Conservation (phyloP, 139 green algal genomes). For the Raphidocelis subcapitata region DNA sequence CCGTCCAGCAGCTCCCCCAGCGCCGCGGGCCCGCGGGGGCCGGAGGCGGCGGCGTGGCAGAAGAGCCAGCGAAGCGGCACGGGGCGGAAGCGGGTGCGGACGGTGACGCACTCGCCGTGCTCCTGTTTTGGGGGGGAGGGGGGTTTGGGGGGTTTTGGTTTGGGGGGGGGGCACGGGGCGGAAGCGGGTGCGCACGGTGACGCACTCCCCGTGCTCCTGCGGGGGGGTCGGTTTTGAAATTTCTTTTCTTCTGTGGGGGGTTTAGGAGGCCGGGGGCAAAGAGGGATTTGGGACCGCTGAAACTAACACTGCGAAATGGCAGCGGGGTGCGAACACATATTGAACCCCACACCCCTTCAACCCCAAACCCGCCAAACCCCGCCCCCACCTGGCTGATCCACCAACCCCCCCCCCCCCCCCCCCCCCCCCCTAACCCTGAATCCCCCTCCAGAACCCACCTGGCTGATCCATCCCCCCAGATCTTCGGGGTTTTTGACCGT, state of each 20-base stretch:
- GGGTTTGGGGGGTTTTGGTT: too few species aligned
- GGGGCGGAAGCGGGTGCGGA: constrained; percentile 82
- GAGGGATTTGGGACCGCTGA: too few species aligned
- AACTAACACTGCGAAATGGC: too few species aligned
- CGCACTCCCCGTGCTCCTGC: constrained; percentile 71
- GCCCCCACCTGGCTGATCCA: not conserved
- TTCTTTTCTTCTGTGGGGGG: too few species aligned
- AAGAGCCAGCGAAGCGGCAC: constrained; percentile 95
- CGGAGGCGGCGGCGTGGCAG: constrained; percentile 42
- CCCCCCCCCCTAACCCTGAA: too few species aligned
- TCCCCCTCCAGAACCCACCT: constrained; percentile 46
- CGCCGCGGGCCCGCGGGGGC: constrained; percentile 11
- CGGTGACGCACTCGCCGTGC: constrained; percentile 68
- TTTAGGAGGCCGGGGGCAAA: too few species aligned
- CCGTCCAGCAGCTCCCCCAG: not conserved
- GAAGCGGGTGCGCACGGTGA: constrained; percentile 78
- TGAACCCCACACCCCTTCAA: too few species aligned
- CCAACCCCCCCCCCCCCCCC: not conserved
- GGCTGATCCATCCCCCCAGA: constrained; percentile 88
- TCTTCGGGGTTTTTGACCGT: constrained; percentile 94
- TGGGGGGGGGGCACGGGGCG: constrained; percentile 89
- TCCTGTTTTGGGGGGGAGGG: too few species aligned
- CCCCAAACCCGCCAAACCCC: too few species aligned
- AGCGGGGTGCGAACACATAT: too few species aligned
- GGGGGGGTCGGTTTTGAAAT: too few species aligned